Conservation (phyloP, 2,329 filamentous ascomycete species). For the Cercospora sp. region DNA sequence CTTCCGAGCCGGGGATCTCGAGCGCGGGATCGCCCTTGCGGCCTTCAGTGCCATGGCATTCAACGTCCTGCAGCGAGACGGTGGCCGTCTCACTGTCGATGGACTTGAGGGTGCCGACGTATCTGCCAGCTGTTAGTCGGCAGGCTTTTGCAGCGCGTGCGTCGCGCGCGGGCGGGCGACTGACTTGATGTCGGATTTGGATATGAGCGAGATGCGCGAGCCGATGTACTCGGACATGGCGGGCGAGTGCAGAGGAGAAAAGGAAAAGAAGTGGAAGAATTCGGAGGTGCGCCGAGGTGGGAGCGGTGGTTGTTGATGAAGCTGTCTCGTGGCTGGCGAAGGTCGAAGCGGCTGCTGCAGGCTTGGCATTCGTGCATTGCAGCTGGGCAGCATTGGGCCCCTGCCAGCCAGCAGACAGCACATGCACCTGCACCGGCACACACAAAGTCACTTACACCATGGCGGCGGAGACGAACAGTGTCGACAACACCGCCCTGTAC, state of each 20-base stretch:
- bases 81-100: constrained; percentile 98
- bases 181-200: constrained; percentile 95
- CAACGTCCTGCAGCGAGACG: constrained; percentile 94
- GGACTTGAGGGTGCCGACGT: constrained; percentile 92
- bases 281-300: constrained; percentile 14
- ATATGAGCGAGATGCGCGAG: constrained; percentile 93
- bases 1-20: constrained; percentile 79
- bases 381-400: not conserved
- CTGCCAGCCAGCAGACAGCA: not conserved
- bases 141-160: not conserved
- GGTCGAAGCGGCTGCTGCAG: not conserved
- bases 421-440: not conserved
- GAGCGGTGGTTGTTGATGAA: not conserved
- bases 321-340: not conserved
- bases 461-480: constrained; percentile 23
- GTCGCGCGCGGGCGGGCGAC: constrained; percentile 7
- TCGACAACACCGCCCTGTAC: constrained; percentile 47
- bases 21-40: constrained; percentile 75
- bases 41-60: constrained; percentile 90
- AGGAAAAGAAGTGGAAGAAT: not conserved
- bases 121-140: constrained; percentile 55
- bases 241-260: constrained; percentile 13
- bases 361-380: not conserved
- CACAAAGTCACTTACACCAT: constrained; percentile 19
- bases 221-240: constrained; percentile 65